These are phyloP conservation scores for Hypoxylon sp. DNA, from an alignment of 2,329 filamentous ascomycete species.

Conservation along the genomic window DNA sequence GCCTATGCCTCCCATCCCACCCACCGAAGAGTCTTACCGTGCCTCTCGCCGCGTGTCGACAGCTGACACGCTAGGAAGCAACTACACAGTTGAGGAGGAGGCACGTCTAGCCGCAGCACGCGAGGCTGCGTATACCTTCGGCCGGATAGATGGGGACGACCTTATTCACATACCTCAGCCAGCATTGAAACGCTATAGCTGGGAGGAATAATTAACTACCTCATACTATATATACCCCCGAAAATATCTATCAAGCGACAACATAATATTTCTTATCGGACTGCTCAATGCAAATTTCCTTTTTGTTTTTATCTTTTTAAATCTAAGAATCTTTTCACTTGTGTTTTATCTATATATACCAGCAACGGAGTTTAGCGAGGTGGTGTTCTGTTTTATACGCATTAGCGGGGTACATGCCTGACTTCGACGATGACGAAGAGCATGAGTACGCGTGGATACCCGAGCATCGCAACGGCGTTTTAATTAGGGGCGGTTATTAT, in stretches of 20 bases:
- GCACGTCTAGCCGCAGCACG: slow-evolving; percentile 46
- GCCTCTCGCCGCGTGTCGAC: slow-evolving; percentile 46
- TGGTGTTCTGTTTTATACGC: slow-evolving; percentile 26
- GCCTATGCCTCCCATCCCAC: slow-evolving; percentile 48
- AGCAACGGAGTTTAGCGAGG: slow-evolving; percentile 46
- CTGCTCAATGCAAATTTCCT: slow-evolving; percentile 33
- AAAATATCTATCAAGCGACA: slow-evolving; percentile 5
- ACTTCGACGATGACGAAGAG: slow-evolving; percentile 23
- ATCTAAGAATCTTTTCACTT: slow-evolving; percentile 1
- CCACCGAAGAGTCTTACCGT: slow-evolving; percentile 43
- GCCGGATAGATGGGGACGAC: slow-evolving; percentile 51
- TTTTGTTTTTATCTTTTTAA: slow-evolving; percentile 1
- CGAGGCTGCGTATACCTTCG: slow-evolving; percentile 27
- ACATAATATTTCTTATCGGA: slow-evolving; percentile 26
- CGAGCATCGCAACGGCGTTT: slow-evolving; percentile 36
- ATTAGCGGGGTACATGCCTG: slow-evolving; percentile 25
- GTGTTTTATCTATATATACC: slow-evolving; percentile 36
- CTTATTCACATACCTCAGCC: slow-evolving; percentile 53
- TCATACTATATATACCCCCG: neutral
- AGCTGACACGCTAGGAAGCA: slow-evolving; percentile 66
- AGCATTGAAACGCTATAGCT: slow-evolving; percentile 53
- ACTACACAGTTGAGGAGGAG: slow-evolving; percentile 69
- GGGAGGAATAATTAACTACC: slow-evolving; percentile 48
- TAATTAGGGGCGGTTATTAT: slow-evolving; percentile 13
- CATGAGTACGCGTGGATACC: slow-evolving; percentile 11